A percentile compares a stretch with the other conserved stretches of the same genome.
phyloP scores from a whole-genome alignment of 1,284 basidiomycete species.

The Microbotryum lychnidis-dioicae region DNA sequence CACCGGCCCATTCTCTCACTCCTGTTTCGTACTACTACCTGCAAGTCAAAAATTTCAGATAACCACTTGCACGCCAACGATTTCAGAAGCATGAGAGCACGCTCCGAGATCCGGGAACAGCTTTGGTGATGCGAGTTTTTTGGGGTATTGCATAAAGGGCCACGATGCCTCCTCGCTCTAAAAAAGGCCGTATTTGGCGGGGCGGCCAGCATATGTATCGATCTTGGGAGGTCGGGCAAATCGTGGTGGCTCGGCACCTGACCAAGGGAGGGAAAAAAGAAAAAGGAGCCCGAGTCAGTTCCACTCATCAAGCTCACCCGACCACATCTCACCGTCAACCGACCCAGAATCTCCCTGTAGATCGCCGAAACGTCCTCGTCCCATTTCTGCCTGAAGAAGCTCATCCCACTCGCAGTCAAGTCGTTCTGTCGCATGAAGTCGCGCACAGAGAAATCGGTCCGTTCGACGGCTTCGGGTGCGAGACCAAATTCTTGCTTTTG shows the following conservation, averaged over 20 bases:
- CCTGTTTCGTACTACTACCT: too few relatives aligned
- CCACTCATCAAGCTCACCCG: not conserved
- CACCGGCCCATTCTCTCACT: too few relatives aligned
- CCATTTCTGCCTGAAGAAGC: conserved; percentile 80
- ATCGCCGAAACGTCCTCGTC: conserved; percentile 57
- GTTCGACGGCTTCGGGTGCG: conserved; percentile 42
- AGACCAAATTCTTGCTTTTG: conserved; percentile 44
- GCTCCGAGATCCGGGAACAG: too few relatives aligned
- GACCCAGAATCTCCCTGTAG: conserved; percentile 60
- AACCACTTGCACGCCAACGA: too few relatives aligned
- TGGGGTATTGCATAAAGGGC: too few relatives aligned
- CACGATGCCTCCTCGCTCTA: not conserved
- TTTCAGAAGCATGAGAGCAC: too few relatives aligned
- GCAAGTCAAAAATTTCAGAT: too few relatives aligned
- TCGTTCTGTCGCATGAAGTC: conserved; percentile 53
- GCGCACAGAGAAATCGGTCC: conserved; percentile 58
- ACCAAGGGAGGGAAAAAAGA: conserved; percentile 9
- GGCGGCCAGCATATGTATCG: conserved; percentile 48
- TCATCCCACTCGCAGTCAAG: conserved; percentile 54
- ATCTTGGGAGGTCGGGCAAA: conserved; percentile 55
- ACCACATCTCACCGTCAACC: conserved; percentile 39
- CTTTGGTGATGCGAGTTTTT: too few relatives aligned
- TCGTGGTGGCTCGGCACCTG: conserved; percentile 54
- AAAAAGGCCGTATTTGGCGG: conserved; percentile 23
- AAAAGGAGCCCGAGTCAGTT: not conserved